Percentiles rank a stretch among this genome's conserved stretches.
Conservation (phyloP, 495 filamentous ascomycete species). For the Chaetomium cochliodes region DNA sequence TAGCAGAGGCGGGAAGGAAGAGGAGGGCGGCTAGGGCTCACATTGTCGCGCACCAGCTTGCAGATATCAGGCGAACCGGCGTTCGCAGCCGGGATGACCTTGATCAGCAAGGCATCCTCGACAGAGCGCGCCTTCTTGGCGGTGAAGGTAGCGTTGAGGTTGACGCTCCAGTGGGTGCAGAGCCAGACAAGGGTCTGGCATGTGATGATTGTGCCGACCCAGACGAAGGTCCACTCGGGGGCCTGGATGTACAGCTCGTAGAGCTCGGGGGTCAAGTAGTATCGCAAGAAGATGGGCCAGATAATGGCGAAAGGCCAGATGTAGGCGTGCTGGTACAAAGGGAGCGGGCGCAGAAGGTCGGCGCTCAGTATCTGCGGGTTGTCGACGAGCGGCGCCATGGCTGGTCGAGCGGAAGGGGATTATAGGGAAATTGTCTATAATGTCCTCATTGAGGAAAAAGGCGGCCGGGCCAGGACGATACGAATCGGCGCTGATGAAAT, state of each 20-base stretch:
- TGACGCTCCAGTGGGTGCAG: conserved; percentile 95
- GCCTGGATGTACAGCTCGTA: conserved; percentile 87
- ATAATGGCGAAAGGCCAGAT: conserved; percentile 86
- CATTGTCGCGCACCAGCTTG: conserved; percentile 68
- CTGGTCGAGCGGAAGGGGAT: conserved; percentile 10
- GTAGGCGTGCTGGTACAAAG: conserved; percentile 78
- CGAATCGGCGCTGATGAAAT: conserved; percentile 7
- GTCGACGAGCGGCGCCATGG: conserved; percentile 73
- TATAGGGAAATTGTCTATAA: conserved; percentile 12
- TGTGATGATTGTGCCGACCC: conserved; percentile 80
- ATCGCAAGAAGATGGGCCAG: conserved; percentile 86
- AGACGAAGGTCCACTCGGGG: conserved; percentile 97
- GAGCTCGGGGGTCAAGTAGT: conserved; percentile 75
- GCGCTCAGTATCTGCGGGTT: conserved; percentile 85
- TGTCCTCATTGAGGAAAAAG: conserved; percentile 24
- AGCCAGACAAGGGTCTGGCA: conserved; percentile 88
- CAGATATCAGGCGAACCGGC: conserved; percentile 90
- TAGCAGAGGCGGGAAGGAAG: not conserved
- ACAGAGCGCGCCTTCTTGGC: conserved; percentile 68
- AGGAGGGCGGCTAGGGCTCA: conserved; percentile 34
- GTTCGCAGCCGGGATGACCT: conserved; percentile 87
- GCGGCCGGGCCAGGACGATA: conserved; percentile 2
- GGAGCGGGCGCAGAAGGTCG: conserved; percentile 84
- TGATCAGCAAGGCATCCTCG: conserved; percentile 80
- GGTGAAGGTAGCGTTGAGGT: conserved; percentile 79